Evolutionary conservation across 371 early-diverging fungal species (phyloP), one percentile per base, ranked within the genome.

Genomic region (Enteropsectra breve): DNA sequence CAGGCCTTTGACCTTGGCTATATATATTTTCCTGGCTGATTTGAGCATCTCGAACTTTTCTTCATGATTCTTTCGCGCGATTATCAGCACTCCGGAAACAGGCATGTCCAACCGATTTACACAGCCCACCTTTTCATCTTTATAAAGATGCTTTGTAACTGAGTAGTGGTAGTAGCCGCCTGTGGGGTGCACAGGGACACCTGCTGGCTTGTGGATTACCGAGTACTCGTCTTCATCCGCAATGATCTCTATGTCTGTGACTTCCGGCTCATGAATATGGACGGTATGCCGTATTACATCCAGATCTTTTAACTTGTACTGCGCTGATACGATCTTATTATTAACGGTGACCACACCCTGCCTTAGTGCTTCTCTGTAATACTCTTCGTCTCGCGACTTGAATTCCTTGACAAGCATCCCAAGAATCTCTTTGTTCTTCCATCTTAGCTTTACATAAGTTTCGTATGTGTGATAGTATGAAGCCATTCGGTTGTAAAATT

Each of bases 131-230:
- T 70, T 69, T 6, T n/a, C 13, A 32, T 67, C 62, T 4, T 33
- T 37, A 56, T 62, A 58, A 18, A 76, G 18, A 40, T 47, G 46
- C 53, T 66, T 68, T 4, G 77, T 66, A 6, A 82, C 59, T 45
- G 76, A 71, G 50, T 78, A 77, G 38, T 77, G 56, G 15, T 60
- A 46, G 69, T 80, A 80, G 11, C 66, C 64, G 8, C 77, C 74
- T 24, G 73, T 75, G 8, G 82, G 80, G 61, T 82, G 82, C 57
- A 77, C 79, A 6, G 82, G 76, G 1, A 82, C 73, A n/a, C 78
- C 78, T 1, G 77, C 13, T 2, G 81, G 81, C 70, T 82, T 82
- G 62, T 75, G 67, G 4, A 82, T 74, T 1, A 78, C 80, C 0
- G 71, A 1, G 37, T 76, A 66, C 29, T 76, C 75, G 11, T 72